Evolutionary conservation across 2,329 filamentous ascomycete species (phyloP).

Genomic region (Beauveria caledonica): DNA sequence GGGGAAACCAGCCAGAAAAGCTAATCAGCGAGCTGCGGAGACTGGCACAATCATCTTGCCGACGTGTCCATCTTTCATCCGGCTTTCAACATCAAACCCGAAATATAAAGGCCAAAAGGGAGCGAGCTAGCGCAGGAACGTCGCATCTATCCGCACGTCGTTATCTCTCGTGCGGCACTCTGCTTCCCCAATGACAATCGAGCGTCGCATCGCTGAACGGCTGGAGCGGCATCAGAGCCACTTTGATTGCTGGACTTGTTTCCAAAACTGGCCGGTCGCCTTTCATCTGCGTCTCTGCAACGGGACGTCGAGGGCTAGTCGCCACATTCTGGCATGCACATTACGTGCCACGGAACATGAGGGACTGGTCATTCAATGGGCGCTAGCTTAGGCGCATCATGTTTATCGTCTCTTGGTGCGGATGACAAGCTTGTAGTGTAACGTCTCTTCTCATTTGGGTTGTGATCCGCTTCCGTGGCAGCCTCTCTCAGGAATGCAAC

Average conservation of each 20-base stretch:
- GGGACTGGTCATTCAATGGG: too few relatives aligned
- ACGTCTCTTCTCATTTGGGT: constrained; percentile 3
- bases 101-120: background rate
- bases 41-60: background rate
- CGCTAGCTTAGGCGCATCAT: too few relatives aligned
- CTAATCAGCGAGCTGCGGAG: background rate
- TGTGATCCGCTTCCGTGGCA: background rate
- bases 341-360: too few relatives aligned
- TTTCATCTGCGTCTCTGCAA: background rate
- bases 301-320: background rate
- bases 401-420: background rate
- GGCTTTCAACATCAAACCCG: background rate
- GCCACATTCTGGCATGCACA: background rate
- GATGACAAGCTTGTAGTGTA: constrained; percentile 2
- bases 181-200: constrained; percentile 1
- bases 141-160: constrained; percentile 6
- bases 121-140: constrained; percentile 10
- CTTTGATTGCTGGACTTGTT: background rate
- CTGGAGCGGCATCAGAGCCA: background rate
- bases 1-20: background rate
- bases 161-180: background rate
- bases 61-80: background rate
- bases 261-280: background rate
- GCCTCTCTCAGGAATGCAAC: constrained; percentile 8
- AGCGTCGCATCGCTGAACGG: constrained; percentile 4